These are phyloP conservation scores for Halenospora varia DNA, from an alignment of 495 filamentous ascomycete genomes.

Conservation along the genomic window DNA sequence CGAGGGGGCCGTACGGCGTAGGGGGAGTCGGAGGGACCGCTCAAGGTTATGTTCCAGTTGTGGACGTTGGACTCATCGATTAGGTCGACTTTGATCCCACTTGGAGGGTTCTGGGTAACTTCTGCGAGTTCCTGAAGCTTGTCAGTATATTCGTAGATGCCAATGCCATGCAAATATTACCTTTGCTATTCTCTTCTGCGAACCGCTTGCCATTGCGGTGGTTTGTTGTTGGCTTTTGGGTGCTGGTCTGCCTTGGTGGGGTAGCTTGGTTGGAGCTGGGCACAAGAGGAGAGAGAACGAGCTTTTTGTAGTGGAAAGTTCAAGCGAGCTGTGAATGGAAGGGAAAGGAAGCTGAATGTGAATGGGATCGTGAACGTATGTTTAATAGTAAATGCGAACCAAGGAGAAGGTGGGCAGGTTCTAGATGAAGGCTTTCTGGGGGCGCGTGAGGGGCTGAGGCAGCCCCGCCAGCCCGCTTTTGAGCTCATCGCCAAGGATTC, in stretches of 20 bases:
- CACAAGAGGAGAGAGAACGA: no score
- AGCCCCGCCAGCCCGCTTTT: no score
- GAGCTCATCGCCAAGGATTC: no score
- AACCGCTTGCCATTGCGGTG: slow-evolving; percentile 25
- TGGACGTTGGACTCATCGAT: slow-evolving; percentile 71
- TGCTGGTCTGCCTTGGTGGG: background rate
- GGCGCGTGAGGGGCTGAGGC: no score
- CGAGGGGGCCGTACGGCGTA: slow-evolving; percentile 55
- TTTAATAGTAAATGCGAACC: no score
- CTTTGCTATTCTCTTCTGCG: slow-evolving; percentile 37
- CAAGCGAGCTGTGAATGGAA: no score
- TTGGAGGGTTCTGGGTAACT: slow-evolving; percentile 57
- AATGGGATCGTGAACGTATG: no score
- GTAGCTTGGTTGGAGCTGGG: no score
- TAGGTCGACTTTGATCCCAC: slow-evolving; percentile 61
- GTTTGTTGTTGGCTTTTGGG: background rate
- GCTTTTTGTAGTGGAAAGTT: no score
- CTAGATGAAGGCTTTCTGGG: no score
- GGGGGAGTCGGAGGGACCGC: slow-evolving; percentile 65
- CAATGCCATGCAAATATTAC: slow-evolving; percentile 13
- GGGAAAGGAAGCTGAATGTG: no score
- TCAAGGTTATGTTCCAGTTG: slow-evolving; percentile 77
- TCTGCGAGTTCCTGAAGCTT: slow-evolving; percentile 63
- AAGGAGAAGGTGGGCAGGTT: no score
- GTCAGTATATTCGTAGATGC: slow-evolving; percentile 6